Conservation (phyloP, 2,329 filamentous ascomycete genomes). For the Sporothrix inflata region DNA sequence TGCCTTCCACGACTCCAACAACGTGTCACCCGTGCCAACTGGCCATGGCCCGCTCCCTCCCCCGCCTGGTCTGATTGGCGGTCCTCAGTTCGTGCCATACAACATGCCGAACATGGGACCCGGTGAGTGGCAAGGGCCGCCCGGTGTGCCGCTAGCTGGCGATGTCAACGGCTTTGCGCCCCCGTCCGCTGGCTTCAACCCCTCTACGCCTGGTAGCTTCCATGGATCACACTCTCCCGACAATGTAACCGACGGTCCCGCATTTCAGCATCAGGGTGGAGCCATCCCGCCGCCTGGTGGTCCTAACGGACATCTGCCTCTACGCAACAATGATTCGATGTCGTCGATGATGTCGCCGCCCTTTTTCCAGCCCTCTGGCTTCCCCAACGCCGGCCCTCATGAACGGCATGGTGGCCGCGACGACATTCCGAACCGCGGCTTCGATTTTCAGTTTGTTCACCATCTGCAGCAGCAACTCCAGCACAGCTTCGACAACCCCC, state of each 20-base stretch:
- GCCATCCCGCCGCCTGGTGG: conserved; percentile 19
- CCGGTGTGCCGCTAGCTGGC: background rate
- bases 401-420: conserved; percentile 13
- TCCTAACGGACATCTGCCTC: conserved; percentile 25
- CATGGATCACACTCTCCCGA: conserved; percentile 57
- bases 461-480: conserved; percentile 30
- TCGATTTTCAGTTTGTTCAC: conserved; percentile 30
- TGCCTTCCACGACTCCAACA: conserved; percentile 57
- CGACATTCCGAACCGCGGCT: background rate
- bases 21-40: conserved; percentile 59
- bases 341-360: conserved; percentile 28
- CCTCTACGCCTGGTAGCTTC: conserved; percentile 63
- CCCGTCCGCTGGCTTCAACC: conserved; percentile 50
- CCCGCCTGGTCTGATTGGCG: conserved; percentile 44
- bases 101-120: conserved; percentile 24
- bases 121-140: conserved; percentile 31
- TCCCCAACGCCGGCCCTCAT: background rate
- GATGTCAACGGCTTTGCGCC: conserved; percentile 29
- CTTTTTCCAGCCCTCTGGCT: conserved; percentile 21
- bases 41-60: conserved; percentile 38
- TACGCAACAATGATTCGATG: conserved; percentile 22
- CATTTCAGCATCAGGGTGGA: conserved; percentile 11
- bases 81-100: conserved; percentile 23
- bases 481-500: conserved; percentile 26
- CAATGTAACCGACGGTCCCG: conserved; percentile 13